These are phyloP conservation scores for Xylaria cubensis DNA, from an alignment of 495 filamentous ascomycete genomes.

Conservation along the genomic window DNA sequence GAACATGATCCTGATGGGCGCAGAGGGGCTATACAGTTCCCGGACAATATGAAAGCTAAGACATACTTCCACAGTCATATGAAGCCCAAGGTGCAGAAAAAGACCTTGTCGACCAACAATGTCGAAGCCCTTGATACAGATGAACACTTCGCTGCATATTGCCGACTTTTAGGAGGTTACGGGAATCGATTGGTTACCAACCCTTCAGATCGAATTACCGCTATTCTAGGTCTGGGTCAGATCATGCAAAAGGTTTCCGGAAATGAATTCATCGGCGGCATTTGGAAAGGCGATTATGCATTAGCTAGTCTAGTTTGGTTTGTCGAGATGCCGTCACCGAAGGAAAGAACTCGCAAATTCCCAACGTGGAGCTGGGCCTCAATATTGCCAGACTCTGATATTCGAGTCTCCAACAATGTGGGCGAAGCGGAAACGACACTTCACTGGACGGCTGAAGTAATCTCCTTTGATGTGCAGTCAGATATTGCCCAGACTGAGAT, in stretches of 20 bases:
- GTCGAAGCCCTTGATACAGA: not conserved
- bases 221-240: not conserved
- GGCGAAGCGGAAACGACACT: not conserved
- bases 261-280: not conserved
- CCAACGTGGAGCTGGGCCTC: not conserved
- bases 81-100: not conserved
- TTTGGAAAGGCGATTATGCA: not conserved
- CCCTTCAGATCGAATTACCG: not conserved
- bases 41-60: not conserved
- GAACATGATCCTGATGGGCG: not conserved
- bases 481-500: not conserved
- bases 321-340: not conserved
- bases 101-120: not conserved
- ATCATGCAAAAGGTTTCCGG: not conserved
- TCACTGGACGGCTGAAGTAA: not conserved
- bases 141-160: not conserved
- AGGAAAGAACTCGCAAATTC: not conserved
- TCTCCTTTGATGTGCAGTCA: not conserved
- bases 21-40: slow-evolving; percentile 1
- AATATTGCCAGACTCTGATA: not conserved
- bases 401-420: not conserved
- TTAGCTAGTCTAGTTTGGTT: not conserved
- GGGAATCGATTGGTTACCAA: slow-evolving; percentile 1
- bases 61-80: not conserved
- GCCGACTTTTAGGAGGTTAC: not conserved